Evolutionary conservation across 1,139 yeast genomes (phyloP).

Genomic region (Pichia cactophila): DNA sequence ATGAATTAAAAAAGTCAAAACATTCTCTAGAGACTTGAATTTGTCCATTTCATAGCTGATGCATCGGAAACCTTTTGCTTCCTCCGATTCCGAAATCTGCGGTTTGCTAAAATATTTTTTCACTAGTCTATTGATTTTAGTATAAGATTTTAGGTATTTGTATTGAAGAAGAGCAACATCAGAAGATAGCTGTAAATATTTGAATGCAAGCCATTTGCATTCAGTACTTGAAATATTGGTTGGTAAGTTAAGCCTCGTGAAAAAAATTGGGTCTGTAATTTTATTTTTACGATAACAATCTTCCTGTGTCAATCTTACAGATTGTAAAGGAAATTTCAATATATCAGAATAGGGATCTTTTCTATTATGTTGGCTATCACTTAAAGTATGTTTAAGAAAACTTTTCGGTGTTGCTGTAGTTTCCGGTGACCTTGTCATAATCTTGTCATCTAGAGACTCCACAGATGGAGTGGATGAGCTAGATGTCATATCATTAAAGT

Average conservation of each 20-base stretch:
- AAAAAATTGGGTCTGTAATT: neutral
- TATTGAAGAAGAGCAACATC: constrained; percentile 25
- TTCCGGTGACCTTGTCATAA: neutral
- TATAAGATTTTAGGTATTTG: constrained; percentile 23
- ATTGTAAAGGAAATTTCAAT: constrained; percentile 10
- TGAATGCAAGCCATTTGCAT: constrained; percentile 17
- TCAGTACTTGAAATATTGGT: neutral
- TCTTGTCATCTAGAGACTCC: neutral
- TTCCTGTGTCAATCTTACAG: constrained; percentile 7
- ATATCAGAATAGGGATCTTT: neutral
- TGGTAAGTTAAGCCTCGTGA: constrained; percentile 9
- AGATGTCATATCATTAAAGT: neutral
- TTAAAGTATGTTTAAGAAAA: too few relatives aligned
- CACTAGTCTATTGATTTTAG: constrained; percentile 22
- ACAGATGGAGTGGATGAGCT: neutral
- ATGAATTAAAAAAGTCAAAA: constrained; percentile 15
- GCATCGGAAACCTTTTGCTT: constrained; percentile 23
- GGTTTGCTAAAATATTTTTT: constrained; percentile 26
- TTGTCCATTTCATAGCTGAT: constrained; percentile 23
- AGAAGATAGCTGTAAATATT: constrained; percentile 19
- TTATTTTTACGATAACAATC: constrained; percentile 6
- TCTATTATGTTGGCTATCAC: neutral
- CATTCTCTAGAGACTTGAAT: constrained; percentile 22
- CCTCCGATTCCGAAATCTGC: constrained; percentile 23
- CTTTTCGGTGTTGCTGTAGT: neutral